Percentiles rank a stretch among this genome's conserved stretches.
Conservation (phyloP, 2,329 filamentous ascomycete genomes). For the Aspergillus pseudoterreus region DNA sequence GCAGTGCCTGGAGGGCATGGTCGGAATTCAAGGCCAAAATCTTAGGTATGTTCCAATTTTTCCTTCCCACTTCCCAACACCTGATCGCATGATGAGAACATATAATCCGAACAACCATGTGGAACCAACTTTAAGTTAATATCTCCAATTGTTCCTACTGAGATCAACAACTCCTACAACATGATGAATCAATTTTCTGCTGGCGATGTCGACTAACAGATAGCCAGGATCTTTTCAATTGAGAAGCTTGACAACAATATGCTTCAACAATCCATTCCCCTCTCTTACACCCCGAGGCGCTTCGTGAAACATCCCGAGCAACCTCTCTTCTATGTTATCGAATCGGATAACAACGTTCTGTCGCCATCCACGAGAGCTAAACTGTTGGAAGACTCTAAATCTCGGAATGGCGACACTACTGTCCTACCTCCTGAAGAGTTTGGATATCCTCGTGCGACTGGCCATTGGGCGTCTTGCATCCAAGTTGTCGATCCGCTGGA, state of each 20-base stretch:
- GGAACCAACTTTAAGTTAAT: slow-evolving; percentile 46
- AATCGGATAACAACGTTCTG: slow-evolving; percentile 88
- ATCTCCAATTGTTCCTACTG: slow-evolving; percentile 97
- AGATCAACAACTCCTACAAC: slow-evolving; percentile 38
- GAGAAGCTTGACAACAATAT: slow-evolving; percentile 82
- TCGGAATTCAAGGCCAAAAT: slow-evolving; percentile 86
- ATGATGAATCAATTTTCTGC: neutral
- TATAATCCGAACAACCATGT: slow-evolving; percentile 37
- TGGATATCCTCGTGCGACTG: slow-evolving; percentile 76
- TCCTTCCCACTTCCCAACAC: slow-evolving; percentile 6
- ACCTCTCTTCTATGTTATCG: slow-evolving; percentile 88
- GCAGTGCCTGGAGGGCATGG: slow-evolving; percentile 88
- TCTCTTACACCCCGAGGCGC: slow-evolving; percentile 86
- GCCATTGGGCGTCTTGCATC: slow-evolving; percentile 95
- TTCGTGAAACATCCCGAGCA: slow-evolving; percentile 85
- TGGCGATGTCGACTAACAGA: slow-evolving; percentile 7
- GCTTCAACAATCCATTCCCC: slow-evolving; percentile 77
- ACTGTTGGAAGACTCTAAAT: slow-evolving; percentile 67
- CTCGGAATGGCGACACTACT: slow-evolving; percentile 68
- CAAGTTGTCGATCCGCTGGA: slow-evolving; percentile 81
- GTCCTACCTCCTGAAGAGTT: slow-evolving; percentile 77
- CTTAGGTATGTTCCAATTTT: slow-evolving; percentile 62
- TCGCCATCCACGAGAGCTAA: slow-evolving; percentile 72
- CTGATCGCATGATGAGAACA: slow-evolving; percentile 46
- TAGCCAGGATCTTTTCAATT: slow-evolving; percentile 75